These are phyloP conservation scores for Pleochaeta shiraiana DNA, from an alignment of 2,329 filamentous ascomycete genomes.

Conservation along the genomic window DNA sequence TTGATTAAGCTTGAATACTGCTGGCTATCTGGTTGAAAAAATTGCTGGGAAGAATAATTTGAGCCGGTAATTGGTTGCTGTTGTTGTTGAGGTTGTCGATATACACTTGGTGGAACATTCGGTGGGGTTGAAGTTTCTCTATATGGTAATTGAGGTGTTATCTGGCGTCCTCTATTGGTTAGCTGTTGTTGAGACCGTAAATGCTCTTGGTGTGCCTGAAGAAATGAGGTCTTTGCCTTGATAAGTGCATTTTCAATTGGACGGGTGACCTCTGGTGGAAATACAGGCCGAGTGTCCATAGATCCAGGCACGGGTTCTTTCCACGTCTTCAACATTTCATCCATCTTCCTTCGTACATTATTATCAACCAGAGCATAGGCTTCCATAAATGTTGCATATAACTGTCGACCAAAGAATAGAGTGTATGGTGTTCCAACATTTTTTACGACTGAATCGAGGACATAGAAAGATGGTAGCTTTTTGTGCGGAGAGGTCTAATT, in stretches of 20 bases:
- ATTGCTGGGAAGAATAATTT: constrained; percentile 18
- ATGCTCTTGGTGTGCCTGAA: constrained; percentile 35
- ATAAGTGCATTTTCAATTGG: constrained; percentile 89
- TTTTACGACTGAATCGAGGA: constrained; percentile 95
- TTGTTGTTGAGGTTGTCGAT: constrained; percentile 18
- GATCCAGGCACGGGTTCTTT: constrained; percentile 92
- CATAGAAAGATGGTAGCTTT: constrained; percentile 89
- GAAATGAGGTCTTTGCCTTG: constrained; percentile 43
- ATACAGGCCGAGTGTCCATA: constrained; percentile 79
- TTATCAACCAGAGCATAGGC: constrained; percentile 79
- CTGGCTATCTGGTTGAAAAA: constrained; percentile 12
- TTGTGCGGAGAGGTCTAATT: constrained; percentile 60
- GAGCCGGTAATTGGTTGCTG: constrained; percentile 16
- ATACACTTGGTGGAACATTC: constrained; percentile 21
- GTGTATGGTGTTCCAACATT: constrained; percentile 98
- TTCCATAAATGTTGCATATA: constrained; percentile 93
- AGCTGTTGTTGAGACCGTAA: constrained; percentile 33
- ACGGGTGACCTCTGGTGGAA: constrained; percentile 64
- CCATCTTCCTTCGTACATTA: constrained; percentile 69
- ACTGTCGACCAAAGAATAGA: constrained; percentile 74
- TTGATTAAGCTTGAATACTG: constrained; percentile 8
- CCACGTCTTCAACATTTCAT: constrained; percentile 96
- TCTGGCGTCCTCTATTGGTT: constrained; percentile 27
- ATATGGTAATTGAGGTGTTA: constrained; percentile 35
- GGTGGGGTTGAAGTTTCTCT: constrained; percentile 58